Conservation (phyloP, 352 stramenopile species). For the Ophiocytium majus region DNA sequence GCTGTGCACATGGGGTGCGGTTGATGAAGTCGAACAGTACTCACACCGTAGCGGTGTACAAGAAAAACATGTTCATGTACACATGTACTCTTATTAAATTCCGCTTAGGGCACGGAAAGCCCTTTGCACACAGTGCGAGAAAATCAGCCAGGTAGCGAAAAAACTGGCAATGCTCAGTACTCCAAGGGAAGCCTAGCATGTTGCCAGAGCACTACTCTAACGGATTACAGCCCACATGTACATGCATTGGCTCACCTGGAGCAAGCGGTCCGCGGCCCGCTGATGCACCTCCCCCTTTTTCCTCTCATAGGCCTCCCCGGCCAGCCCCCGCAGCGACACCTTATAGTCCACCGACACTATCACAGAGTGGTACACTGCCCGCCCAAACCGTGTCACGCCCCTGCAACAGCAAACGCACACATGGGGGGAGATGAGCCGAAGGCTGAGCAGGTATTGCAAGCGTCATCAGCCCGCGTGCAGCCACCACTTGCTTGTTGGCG, state of each 20-base stretch:
- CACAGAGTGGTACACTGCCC: conserved; percentile 16
- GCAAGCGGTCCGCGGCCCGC: not conserved
- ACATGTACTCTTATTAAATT: no score
- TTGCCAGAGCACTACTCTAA: no score
- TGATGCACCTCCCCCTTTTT: conserved; percentile 27
- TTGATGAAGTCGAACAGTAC: no score
- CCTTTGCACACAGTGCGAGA: no score
- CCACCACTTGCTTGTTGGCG: not conserved
- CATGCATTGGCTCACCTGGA: conserved; percentile 8
- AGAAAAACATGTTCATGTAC: no score
- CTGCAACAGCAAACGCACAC: not conserved
- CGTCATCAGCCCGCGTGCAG: not conserved
- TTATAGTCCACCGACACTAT: conserved; percentile 15
- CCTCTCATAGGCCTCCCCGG: not conserved
- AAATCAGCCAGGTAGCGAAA: no score
- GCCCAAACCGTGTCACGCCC: not conserved
- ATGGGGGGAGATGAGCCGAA: not conserved
- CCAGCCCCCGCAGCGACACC: conserved; percentile 6
- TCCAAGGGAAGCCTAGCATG: no score
- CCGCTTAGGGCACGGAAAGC: no score
- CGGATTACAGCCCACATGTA: no score
- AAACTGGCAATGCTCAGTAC: no score
- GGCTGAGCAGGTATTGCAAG: not conserved
- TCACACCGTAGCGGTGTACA: no score
- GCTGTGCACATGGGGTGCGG: no score